Conservation (phyloP, 2,329 filamentous ascomycete species). For the Neonectria coccinea region DNA sequence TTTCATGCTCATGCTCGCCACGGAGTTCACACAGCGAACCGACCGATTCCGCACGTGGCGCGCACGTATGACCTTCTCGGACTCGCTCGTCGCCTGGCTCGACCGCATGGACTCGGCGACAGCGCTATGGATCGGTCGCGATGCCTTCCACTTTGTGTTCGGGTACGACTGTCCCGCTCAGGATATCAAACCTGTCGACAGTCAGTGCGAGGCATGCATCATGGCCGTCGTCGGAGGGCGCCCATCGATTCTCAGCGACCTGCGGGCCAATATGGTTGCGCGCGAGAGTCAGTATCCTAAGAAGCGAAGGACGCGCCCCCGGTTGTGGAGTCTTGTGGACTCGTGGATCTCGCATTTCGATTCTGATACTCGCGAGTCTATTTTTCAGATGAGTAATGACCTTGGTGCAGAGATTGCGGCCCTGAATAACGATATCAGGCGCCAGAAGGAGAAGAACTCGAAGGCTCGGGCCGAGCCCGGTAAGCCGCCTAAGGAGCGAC, state of each 20-base stretch:
- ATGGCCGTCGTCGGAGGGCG: slow-evolving; percentile 61
- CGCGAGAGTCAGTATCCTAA: slow-evolving; percentile 46
- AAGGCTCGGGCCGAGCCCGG: neutral
- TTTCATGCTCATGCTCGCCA: slow-evolving; percentile 56
- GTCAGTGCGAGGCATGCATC: slow-evolving; percentile 65
- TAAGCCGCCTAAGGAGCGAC: slow-evolving; percentile 4
- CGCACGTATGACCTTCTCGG: slow-evolving; percentile 23
- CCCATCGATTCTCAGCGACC: slow-evolving; percentile 55
- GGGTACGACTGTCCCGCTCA: slow-evolving; percentile 43
- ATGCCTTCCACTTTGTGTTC: slow-evolving; percentile 52
- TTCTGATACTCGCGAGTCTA: slow-evolving; percentile 15
- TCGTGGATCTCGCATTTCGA: slow-evolving; percentile 57
- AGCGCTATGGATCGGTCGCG: slow-evolving; percentile 54
- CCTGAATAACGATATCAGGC: slow-evolving; percentile 16
- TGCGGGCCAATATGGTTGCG: slow-evolving; percentile 58
- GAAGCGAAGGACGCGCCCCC: slow-evolving; percentile 43
- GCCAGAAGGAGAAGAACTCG: slow-evolving; percentile 6
- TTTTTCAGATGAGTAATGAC: slow-evolving; percentile 28
- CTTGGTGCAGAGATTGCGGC: slow-evolving; percentile 28
- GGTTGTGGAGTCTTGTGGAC: slow-evolving; percentile 55
- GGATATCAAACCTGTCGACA: slow-evolving; percentile 41
- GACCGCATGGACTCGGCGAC: slow-evolving; percentile 42
- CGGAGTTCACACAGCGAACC: slow-evolving; percentile 55
- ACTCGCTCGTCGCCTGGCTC: slow-evolving; percentile 39
- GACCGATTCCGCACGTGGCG: slow-evolving; percentile 45